Evolutionary conservation across 2,329 filamentous ascomycete species (phyloP).

Genomic region (Zymoseptoria pseudotritici): DNA sequence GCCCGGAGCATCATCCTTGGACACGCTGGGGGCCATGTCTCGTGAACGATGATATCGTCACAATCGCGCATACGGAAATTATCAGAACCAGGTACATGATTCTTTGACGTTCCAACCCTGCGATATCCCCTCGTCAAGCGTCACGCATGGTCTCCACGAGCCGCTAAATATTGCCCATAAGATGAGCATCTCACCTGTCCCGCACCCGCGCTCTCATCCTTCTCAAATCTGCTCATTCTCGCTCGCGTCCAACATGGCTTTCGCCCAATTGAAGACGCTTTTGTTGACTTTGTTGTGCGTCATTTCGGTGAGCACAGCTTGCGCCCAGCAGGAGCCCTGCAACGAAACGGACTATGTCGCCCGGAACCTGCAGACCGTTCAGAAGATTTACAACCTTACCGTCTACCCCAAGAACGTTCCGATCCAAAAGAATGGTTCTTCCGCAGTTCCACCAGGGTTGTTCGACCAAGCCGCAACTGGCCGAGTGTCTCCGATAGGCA

Average conservation of each 20-base stretch:
- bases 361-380: constrained; percentile 34
- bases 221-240: not conserved
- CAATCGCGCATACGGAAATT: not conserved
- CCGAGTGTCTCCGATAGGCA: constrained; percentile 36
- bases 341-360: not conserved
- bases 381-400: constrained; percentile 36
- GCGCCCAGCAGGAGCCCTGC: not conserved
- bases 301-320: not conserved
- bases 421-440: constrained; percentile 30
- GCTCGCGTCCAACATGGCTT: not conserved
- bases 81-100: not conserved
- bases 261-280: not conserved
- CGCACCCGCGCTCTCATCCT: not conserved
- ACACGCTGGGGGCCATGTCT: not conserved
- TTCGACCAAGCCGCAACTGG: constrained; percentile 35
- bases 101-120: not conserved
- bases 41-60: not conserved
- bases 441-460: constrained; percentile 33
- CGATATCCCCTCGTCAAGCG: not conserved
- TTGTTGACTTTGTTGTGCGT: not conserved
- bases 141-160: not conserved
- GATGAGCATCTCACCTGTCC: not conserved
- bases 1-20: too few species aligned
- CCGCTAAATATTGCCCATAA: too few species aligned
- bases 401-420: constrained; percentile 35